These are phyloP conservation scores for Bruguiera sexangula DNA, from an alignment of 345 rosid species.

Conservation along the genomic window DNA sequence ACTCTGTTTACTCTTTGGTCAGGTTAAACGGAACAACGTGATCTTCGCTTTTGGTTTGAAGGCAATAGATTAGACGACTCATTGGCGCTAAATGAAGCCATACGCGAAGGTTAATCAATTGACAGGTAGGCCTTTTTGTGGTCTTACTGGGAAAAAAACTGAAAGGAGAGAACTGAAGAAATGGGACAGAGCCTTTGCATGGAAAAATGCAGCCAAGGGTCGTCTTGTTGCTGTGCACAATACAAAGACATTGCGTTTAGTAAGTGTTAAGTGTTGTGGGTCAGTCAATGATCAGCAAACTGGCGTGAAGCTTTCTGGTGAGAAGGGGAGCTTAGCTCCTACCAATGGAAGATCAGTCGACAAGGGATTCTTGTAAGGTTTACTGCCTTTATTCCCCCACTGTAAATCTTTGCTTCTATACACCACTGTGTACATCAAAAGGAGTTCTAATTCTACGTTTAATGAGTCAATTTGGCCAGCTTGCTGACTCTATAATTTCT, in stretches of 20 bases:
- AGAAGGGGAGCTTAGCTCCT: constrained; percentile 8
- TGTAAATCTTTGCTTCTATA: too few relatives aligned
- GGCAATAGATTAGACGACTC: constrained; percentile 1
- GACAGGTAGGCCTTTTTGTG: constrained; percentile 10
- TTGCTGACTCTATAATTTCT: too few relatives aligned
- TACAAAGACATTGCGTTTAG: constrained; percentile 1
- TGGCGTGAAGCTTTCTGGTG: constrained; percentile 7
- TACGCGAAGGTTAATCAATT: constrained; percentile 17
- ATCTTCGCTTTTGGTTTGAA: not conserved
- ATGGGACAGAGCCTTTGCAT: constrained; percentile 4
- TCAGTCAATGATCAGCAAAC: constrained; percentile 17
- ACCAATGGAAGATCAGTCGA: constrained; percentile 11
- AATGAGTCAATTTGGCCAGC: too few relatives aligned
- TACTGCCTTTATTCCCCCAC: not conserved
- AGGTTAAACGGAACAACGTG: not conserved
- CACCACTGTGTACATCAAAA: too few relatives aligned
- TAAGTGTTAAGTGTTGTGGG: constrained; percentile 23
- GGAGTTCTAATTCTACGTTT: too few relatives aligned
- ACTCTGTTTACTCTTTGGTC: not conserved
- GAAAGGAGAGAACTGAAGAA: constrained; percentile 13
- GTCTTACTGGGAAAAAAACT: constrained; percentile 1
- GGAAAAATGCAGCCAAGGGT: constrained; percentile 4
- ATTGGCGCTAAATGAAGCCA: not conserved
- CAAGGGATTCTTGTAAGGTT: constrained; percentile 21
- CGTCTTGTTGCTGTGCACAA: constrained; percentile 1